Evolutionary conservation across 305 asterid species (phyloP).

Genomic region (Lippia alba): DNA sequence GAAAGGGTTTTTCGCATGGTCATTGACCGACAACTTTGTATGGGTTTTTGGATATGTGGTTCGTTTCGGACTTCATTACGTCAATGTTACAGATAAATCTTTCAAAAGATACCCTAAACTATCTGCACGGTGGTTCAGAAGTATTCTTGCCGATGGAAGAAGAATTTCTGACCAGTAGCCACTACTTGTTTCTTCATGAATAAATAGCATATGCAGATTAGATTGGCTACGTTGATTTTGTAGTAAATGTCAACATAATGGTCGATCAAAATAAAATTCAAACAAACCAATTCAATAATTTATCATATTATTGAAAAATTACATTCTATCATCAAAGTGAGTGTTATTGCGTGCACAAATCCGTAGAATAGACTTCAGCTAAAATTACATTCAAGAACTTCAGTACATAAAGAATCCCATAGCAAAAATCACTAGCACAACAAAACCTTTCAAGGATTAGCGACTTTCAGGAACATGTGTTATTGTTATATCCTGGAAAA

Average conservation of each 20-base stretch:
- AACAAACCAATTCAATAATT: not conserved
- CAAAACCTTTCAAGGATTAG: constrained; percentile 26
- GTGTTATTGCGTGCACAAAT: too few relatives aligned
- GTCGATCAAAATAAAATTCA: too few relatives aligned
- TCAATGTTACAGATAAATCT: constrained; percentile 40
- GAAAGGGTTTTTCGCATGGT: constrained; percentile 54
- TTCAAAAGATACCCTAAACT: constrained; percentile 51
- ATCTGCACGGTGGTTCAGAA: constrained; percentile 55
- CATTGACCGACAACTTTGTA: constrained; percentile 50
- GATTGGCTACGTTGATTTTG: too few relatives aligned
- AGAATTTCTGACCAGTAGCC: constrained; percentile 26
- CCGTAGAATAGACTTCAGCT: too few relatives aligned
- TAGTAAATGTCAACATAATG: too few relatives aligned
- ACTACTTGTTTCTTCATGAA: not conserved
- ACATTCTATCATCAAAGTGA: too few relatives aligned
- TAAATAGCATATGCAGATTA: not conserved
- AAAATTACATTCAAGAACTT: too few relatives aligned
- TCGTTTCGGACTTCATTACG: constrained; percentile 51
- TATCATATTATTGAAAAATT: too few relatives aligned
- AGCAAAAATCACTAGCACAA: too few relatives aligned
- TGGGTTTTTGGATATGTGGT: constrained; percentile 48
- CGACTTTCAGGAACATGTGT: constrained; percentile 46
- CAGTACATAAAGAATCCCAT: too few relatives aligned
- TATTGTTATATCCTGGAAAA: constrained; percentile 58
- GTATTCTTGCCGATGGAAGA: constrained; percentile 30